These are phyloP conservation scores for Leishmania turanica DNA, from an alignment of 208 protist genomes.

Conservation along the genomic window DNA sequence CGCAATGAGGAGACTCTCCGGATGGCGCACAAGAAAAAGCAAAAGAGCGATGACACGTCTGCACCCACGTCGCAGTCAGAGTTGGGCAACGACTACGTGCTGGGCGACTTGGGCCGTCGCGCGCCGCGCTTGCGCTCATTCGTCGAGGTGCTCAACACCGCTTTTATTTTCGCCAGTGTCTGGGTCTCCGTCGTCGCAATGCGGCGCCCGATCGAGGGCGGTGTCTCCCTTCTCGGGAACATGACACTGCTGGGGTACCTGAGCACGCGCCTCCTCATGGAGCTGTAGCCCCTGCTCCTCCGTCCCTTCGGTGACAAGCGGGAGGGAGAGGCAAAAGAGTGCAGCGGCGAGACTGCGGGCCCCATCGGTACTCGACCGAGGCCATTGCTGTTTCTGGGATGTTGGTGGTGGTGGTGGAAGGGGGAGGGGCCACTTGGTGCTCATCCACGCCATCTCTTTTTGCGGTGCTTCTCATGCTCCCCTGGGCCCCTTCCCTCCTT, in stretches of 20 bases:
- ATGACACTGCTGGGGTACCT: slow-evolving; percentile 44
- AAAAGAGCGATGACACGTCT: not conserved
- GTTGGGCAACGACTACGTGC: slow-evolving; percentile 28
- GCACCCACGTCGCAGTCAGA: slow-evolving; percentile 9
- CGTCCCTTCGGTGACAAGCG: not conserved
- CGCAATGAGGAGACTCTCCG: slow-evolving; percentile 32
- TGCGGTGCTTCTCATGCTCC: not conserved
- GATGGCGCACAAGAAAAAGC: slow-evolving; percentile 9
- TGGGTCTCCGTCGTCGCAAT: slow-evolving; percentile 53
- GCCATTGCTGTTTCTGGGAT: not conserved
- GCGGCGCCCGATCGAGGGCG: slow-evolving; percentile 65
- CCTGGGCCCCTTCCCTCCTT: not conserved
- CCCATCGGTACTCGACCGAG: not conserved
- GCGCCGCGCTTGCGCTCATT: slow-evolving; percentile 19
- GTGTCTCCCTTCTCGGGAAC: slow-evolving; percentile 40
- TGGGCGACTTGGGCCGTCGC: slow-evolving; percentile 45
- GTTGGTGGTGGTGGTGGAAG: not conserved
- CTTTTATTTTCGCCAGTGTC: slow-evolving; percentile 31
- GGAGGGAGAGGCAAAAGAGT: not conserved
- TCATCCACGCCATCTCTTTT: not conserved
- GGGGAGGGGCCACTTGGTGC: not conserved
- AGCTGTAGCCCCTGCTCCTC: slow-evolving; percentile 8
- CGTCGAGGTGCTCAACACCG: not conserved
- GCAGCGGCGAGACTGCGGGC: not conserved
- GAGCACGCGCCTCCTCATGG: slow-evolving; percentile 26